These are phyloP conservation scores for Schwanniomyces yamadae DNA, from an alignment of 805 yeast species.

Conservation along the genomic window DNA sequence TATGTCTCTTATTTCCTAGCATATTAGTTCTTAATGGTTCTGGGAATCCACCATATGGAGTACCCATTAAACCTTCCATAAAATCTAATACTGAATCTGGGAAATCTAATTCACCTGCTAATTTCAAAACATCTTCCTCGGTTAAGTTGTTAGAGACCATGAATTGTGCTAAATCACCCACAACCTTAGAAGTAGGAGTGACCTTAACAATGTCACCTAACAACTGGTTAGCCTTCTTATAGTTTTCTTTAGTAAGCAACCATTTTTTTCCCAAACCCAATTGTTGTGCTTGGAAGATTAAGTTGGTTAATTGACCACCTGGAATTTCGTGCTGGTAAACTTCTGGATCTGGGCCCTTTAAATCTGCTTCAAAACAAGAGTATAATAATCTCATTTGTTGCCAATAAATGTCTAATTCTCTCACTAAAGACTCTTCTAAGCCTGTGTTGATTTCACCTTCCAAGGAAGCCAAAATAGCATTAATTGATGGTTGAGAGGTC, in stretches of 20 bases:
- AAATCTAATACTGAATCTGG: conserved; percentile 98
- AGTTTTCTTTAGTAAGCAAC: conserved; percentile 93
- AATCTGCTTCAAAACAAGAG: conserved; percentile 96
- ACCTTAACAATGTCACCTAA: conserved; percentile 98
- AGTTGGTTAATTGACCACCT: conserved; percentile 98
- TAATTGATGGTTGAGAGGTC: conserved; percentile 97
- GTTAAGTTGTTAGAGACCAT: conserved; percentile 95
- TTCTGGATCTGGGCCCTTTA: conserved; percentile 99
- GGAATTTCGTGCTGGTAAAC: conserved; percentile 98
- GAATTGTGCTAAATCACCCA: conserved; percentile 99
- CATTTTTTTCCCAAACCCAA: conserved; percentile 97
- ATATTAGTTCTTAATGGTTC: conserved; percentile 95
- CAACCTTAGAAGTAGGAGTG: conserved; percentile 99
- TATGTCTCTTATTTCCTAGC: conserved; percentile 88
- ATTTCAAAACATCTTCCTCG: conserved; percentile 78
- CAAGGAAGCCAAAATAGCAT: conserved; percentile 87
- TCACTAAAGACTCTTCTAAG: conserved; percentile 61
- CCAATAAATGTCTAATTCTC: conserved; percentile 94
- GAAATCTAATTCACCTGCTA: conserved; percentile 93
- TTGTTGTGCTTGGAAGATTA: conserved; percentile 98
- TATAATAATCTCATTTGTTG: conserved; percentile 96
- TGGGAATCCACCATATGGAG: conserved; percentile 99
- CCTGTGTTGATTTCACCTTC: conserved; percentile 84
- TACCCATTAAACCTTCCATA: conserved; percentile 99
- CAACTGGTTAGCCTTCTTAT: conserved; percentile 84